phyloP scores from a whole-genome alignment of 108 stramenopile species.

The Aurantiochytrium sp. region DNA sequence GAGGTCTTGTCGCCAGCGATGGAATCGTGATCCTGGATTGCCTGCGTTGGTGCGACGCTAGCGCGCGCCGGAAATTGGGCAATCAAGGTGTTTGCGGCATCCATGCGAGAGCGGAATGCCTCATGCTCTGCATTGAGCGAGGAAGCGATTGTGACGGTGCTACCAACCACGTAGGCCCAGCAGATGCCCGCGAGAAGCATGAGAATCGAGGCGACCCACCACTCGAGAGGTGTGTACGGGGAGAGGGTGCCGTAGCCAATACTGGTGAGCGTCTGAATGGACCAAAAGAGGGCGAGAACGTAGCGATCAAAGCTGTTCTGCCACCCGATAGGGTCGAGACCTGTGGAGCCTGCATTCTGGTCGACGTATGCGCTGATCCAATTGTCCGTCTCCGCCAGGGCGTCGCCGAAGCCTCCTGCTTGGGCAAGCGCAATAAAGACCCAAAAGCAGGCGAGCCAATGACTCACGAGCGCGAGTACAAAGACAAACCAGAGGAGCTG shows the following conservation, averaged over 20 bases:
- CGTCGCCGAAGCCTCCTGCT: constrained; percentile 30
- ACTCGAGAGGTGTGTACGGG: constrained; percentile 32
- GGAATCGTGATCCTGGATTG: too few relatives aligned
- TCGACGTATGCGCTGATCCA: constrained; percentile 45
- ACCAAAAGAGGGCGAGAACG: constrained; percentile 47
- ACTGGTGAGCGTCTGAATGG: constrained; percentile 41
- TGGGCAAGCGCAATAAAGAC: constrained; percentile 32
- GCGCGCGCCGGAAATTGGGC: neutral
- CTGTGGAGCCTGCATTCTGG: constrained; percentile 21
- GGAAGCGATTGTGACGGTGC: constrained; percentile 28
- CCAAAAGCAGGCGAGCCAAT: constrained; percentile 32
- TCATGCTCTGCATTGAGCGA: neutral
- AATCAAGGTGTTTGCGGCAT: neutral
- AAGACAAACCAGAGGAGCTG: constrained; percentile 2
- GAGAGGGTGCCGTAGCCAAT: constrained; percentile 48
- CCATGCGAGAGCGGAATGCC: neutral
- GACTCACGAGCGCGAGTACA: neutral
- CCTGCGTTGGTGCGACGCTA: too few relatives aligned
- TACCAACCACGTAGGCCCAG: constrained; percentile 47
- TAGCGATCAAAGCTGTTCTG: constrained; percentile 32
- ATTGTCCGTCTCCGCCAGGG: constrained; percentile 18
- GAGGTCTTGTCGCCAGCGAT: too few relatives aligned
- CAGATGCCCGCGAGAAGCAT: constrained; percentile 38
- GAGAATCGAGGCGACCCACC: constrained; percentile 22
- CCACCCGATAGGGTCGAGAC: constrained; percentile 46